Conservation (phyloP, 768 basidiomycete species). For the Albatrellus ellisii region DNA sequence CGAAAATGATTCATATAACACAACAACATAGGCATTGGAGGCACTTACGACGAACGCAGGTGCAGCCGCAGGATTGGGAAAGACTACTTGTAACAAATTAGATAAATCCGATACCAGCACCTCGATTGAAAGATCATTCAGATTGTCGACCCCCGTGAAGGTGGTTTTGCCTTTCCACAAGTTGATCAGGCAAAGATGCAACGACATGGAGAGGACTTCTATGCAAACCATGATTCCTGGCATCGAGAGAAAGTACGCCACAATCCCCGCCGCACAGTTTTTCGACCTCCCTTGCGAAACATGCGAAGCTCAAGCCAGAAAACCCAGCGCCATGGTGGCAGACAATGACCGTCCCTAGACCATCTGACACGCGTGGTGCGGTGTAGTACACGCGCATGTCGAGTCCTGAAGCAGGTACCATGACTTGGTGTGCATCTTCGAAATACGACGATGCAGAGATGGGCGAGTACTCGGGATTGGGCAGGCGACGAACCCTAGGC, state of each 20-base stretch:
- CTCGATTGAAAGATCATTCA: conserved; percentile 56
- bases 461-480: conserved; percentile 58
- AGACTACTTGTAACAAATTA: conserved; percentile 55
- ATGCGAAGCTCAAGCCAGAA: conserved; percentile 81
- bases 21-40: not conserved
- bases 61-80: conserved; percentile 43
- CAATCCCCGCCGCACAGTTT: conserved; percentile 52
- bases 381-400: conserved; percentile 80
- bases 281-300: conserved; percentile 69
- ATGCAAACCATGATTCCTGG: conserved; percentile 88
- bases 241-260: conserved; percentile 75
- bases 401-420: conserved; percentile 44
- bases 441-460: conserved; percentile 74
- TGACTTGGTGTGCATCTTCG: conserved; percentile 64
- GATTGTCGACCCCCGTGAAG: conserved; percentile 24
- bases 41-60: conserved; percentile 64
- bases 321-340: conserved; percentile 97
- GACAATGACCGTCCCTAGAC: conserved; percentile 54
- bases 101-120: conserved; percentile 64
- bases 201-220: conserved; percentile 15
- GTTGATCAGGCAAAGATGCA: not conserved
- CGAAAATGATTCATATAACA: not conserved
- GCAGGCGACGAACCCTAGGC: conserved; percentile 19
- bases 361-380: conserved; percentile 35
- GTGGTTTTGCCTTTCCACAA: conserved; percentile 50